These are phyloP conservation scores for Lachnellula hyalina DNA, from an alignment of 2,329 filamentous ascomycete species.

Conservation along the genomic window DNA sequence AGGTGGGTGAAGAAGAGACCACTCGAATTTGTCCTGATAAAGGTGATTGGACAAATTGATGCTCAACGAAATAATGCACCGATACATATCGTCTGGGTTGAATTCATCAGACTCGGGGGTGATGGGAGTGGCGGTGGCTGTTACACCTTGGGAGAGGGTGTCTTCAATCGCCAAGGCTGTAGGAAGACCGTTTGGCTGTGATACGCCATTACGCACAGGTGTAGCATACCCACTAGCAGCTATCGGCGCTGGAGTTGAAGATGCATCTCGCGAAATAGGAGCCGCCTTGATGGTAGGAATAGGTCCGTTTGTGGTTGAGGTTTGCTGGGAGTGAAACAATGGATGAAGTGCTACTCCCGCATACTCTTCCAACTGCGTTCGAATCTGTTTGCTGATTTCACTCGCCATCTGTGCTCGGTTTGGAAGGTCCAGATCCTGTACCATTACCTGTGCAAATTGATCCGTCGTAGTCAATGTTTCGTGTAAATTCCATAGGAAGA, in stretches of 20 bases:
- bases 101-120: constrained; percentile 63
- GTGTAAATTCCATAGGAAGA: constrained; percentile 97
- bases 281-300: constrained; percentile 30
- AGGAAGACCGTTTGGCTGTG: constrained; percentile 37
- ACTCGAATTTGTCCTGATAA: constrained; percentile 97
- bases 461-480: constrained; percentile 92
- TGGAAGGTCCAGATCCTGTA: constrained; percentile 89
- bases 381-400: constrained; percentile 89
- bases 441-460: constrained; percentile 85
- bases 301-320: constrained; percentile 28
- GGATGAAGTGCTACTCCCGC: constrained; percentile 91
- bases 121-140: constrained; percentile 63
- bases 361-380: constrained; percentile 92
- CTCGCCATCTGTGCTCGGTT: constrained; percentile 63
- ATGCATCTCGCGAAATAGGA: constrained; percentile 33
- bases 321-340: constrained; percentile 64
- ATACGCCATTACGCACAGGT: constrained; percentile 46
- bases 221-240: constrained; percentile 49
- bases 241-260: constrained; percentile 34
- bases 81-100: constrained; percentile 91
- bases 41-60: constrained; percentile 88
- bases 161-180: constrained; percentile 44
- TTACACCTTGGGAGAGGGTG: constrained; percentile 46
- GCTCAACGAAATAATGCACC: constrained; percentile 85
- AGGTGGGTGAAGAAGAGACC: constrained; percentile 87